Base-by-base conservation (phyloP, 2,329 filamentous ascomycete species). In the Blastomyces silverae region DNA sequence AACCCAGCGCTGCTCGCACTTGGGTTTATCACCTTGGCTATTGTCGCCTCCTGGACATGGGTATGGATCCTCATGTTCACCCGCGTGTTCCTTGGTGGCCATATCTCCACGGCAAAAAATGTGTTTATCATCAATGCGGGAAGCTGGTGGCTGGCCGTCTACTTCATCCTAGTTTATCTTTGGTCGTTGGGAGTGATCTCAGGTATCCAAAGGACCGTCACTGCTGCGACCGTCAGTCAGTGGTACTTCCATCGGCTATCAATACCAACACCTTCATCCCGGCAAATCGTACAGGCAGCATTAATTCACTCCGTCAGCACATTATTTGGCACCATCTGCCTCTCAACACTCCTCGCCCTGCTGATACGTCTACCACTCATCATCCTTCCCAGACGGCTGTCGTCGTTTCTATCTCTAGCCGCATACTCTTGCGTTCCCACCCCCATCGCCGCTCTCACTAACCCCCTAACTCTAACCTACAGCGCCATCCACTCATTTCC, bases 181-280 rank as follows among this genome's bases (percentile, higher is more conserved):
- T 99, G 94, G 94, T 94, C 92, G 0, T 81, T 97, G 53, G 89
- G 90, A 2, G 86, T 97, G 65, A 87, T 96, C 73, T 89, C 91
- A 65, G 92, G 91, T 22, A 85, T 97, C 28, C 93, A 99, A 75
- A 88, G 94, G 65, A 88, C 91, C 28, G 94, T 92, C 20, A 96
- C 93, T 17, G 93, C 92, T 31, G 94, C 94, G 13, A 96, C 93
- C 0, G 93, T 97, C 31, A 96, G 91, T 52, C 94, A 99, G 77
- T 99, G 94, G 94, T 99, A 99, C 78, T 99, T 97, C 77, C 93
- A 97, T 77, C 91, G 94, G 67, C 89, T 95, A 71, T 87, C 87
- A 4, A 84, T 87, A 13, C 91, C 93, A 5, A 82, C 88, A 10
- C 87, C 92, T 2, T 87, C 90, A 0, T 92, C 91, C 0, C 83